Percentiles rank a stretch among this genome's conserved stretches.
These are phyloP conservation scores for Pythium vanterpoolii DNA, from an alignment of 352 stramenopile genomes.

Conservation along the genomic window DNA sequence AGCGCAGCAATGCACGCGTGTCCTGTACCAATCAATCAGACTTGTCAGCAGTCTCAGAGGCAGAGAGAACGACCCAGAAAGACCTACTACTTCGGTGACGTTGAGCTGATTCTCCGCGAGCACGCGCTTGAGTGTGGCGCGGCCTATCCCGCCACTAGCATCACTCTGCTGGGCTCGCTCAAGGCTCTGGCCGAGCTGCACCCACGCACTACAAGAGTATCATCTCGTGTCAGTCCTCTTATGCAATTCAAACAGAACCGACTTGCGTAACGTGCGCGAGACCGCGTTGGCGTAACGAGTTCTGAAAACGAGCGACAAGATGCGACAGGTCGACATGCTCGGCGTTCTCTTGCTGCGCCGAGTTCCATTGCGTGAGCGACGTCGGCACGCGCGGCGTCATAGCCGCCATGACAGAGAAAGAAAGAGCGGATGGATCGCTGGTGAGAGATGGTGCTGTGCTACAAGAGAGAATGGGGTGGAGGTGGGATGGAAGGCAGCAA, in stretches of 20 bases:
- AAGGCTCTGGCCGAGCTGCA: slow-evolving; percentile 42
- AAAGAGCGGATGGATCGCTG: neutral
- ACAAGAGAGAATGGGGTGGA: too few species aligned
- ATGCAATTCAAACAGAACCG: neutral
- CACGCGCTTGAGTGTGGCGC: slow-evolving; percentile 51
- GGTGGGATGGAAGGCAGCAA: too few species aligned
- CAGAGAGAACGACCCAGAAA: neutral
- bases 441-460: too few species aligned
- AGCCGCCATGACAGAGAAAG: slow-evolving; percentile 18
- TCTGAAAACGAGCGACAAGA: slow-evolving; percentile 42
- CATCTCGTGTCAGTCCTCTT: neutral
- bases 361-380: slow-evolving; percentile 73
- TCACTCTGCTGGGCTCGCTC: slow-evolving; percentile 46
- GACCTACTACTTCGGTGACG: slow-evolving; percentile 60
- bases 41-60: neutral
- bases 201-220: slow-evolving; percentile 37
- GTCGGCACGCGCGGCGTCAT: slow-evolving; percentile 36
- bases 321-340: slow-evolving; percentile 51
- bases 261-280: slow-evolving; percentile 35
- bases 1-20: slow-evolving; percentile 43
- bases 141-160: slow-evolving; percentile 38
- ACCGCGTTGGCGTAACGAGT: slow-evolving; percentile 36
- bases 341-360: slow-evolving; percentile 58
- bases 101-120: slow-evolving; percentile 42
- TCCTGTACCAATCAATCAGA: slow-evolving; percentile 31